Conservation (phyloP, 2,329 filamentous ascomycete genomes). For the Colletotrichum gloeosporioides region DNA sequence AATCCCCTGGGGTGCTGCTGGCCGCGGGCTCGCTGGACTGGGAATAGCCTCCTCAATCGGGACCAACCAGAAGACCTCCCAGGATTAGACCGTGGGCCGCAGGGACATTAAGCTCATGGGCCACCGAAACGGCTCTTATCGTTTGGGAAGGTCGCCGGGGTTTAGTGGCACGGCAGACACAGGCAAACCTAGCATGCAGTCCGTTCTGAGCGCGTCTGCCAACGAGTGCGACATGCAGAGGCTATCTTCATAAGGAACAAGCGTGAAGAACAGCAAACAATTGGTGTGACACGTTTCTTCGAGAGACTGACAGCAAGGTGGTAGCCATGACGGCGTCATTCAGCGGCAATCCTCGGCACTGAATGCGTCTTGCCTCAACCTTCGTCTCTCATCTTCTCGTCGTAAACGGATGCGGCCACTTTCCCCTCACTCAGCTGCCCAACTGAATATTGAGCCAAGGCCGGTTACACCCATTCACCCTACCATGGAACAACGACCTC, state of each 20-base stretch:
- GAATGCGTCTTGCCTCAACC: neutral
- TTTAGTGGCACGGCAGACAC: neutral
- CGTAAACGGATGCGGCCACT: neutral
- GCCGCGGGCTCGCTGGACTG: neutral
- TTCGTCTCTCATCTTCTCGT: neutral
- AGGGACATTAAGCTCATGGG: slow-evolving; percentile 20
- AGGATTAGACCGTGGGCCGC: neutral
- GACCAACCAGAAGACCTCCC: slow-evolving; percentile 9
- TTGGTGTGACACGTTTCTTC: neutral
- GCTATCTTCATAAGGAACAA: neutral
- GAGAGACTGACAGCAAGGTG: neutral
- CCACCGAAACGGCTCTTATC: slow-evolving; percentile 17
- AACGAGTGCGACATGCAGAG: neutral
- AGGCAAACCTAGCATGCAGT: neutral
- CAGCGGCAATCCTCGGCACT: neutral
- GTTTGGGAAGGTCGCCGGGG: slow-evolving; percentile 9
- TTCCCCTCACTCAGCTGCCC: neutral
- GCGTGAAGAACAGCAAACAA: neutral
- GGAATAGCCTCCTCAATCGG: neutral
- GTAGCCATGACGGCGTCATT: neutral
- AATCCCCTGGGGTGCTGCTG: slow-evolving; percentile 16
- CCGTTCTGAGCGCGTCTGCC: neutral
- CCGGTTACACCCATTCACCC: neutral
- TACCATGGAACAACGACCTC: neutral
- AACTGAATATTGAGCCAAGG: neutral